These are phyloP conservation scores for Mycena citricolor DNA, from an alignment of 1,284 basidiomycete species.

Conservation along the genomic window DNA sequence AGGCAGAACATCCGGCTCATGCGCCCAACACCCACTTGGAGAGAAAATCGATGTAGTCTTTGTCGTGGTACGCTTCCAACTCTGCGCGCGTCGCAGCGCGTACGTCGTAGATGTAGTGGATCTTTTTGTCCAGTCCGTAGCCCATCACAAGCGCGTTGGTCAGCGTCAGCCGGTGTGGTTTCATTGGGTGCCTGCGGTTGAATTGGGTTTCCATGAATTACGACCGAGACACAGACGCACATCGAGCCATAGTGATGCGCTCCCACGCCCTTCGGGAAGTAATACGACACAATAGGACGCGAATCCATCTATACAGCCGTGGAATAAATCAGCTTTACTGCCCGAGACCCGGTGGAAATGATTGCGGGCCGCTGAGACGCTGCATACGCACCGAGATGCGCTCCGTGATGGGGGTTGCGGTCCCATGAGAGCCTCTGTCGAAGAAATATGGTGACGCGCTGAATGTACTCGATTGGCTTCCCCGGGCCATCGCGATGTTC, in stretches of 20 bases:
- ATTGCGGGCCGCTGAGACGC: no score
- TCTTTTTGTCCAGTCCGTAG: conserved; percentile 95
- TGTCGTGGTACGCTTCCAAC: conserved; percentile 89
- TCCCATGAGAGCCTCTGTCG: conserved; percentile 65
- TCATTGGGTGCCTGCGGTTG: conserved; percentile 98
- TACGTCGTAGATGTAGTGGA: conserved; percentile 89
- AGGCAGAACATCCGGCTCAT: no score
- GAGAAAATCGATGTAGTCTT: conserved; percentile 94
- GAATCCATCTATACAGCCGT: conserved; percentile 68
- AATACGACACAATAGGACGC: conserved; percentile 89
- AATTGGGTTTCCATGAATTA: conserved; percentile 7
- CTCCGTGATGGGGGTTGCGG: conserved; percentile 73
- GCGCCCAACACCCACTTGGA: conserved; percentile 58
- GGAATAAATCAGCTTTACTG: conserved; percentile 13
- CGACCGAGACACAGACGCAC: conserved; percentile 45
- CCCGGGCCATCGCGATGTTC: conserved; percentile 37
- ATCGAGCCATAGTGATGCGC: conserved; percentile 95
- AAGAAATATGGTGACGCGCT: conserved; percentile 71
- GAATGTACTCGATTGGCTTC: conserved; percentile 60
- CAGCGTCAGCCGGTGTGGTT: conserved; percentile 90
- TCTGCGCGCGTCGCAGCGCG: conserved; percentile 88
- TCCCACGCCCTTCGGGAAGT: conserved; percentile 92
- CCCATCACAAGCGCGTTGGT: conserved; percentile 96
- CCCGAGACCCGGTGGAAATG: no score
- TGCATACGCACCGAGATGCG: conserved; percentile 67